Base-by-base conservation (phyloP, 495 filamentous ascomycete species). In the Talaromyces borbonicus region DNA sequence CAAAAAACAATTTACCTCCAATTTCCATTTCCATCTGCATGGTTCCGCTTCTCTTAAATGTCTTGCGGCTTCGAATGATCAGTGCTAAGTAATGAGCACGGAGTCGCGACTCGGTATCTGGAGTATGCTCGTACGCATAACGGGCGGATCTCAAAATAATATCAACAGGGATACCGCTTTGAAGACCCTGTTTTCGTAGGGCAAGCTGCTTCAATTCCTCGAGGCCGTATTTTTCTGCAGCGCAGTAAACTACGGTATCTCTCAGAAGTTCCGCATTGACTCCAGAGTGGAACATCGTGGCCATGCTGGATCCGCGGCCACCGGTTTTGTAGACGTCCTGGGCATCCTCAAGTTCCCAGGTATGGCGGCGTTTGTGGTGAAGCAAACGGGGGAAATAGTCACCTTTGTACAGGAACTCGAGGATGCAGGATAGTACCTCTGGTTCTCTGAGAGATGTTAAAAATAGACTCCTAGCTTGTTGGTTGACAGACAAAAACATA, bases 11-110 rank as follows among this genome's bases (percentile, higher is more conserved):
- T 71, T 85, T 81, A 58, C 81, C 87, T 50, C 85, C 86, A 62
- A 79, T 80, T 68, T 93, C 85, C 89, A 96, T 95, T 75, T 96
- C 89, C 72, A 84, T 80, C 77, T 94, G 87, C 88, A 96, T 90
- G 56, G 87, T 94, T 62, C 87, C 89, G 69, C 88, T 94, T 63
- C 80, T 78, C 81, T 93, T 94, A 72, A 95, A 95, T 53, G 84
- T 90, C 74, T 85, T 84, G 62, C 89, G 85, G 69, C 81, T 85
- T 65, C 87, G 78, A 72, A 95, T 93, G 62, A 95, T 92, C 64
- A 94, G 79, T 57, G 87, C 85, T 59, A 95, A 78, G 73, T 92
- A 95, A 67, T 92, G 86, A 69, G 89, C 87, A 70, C 89, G 89
- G 52, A 96, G 81, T 55, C 79, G 78, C 54, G 80, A 86, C 69